phyloP scores from a whole-genome alignment of 2,329 filamentous ascomycete species.

The Dactylellina leptospora region DNA sequence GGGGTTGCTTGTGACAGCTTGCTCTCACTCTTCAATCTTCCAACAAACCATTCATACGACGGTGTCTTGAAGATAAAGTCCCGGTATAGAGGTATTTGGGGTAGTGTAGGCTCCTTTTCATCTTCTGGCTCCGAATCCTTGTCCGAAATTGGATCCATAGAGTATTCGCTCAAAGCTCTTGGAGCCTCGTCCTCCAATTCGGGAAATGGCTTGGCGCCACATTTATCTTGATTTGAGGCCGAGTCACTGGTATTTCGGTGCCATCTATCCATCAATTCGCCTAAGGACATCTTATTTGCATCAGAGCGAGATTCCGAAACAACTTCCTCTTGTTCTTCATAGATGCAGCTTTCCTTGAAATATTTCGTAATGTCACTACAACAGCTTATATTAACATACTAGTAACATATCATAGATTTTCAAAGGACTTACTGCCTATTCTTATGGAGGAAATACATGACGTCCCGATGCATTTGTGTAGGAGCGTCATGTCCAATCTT shows the following conservation, averaged over 20 bases:
- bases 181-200: not conserved
- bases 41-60: conserved; percentile 48
- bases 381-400: not conserved
- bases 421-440: conserved; percentile 6
- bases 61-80: conserved; percentile 35
- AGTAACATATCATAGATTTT: not conserved
- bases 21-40: conserved; percentile 22
- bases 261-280: conserved; percentile 2
- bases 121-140: not conserved
- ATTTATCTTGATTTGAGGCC: not conserved
- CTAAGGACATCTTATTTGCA: not conserved
- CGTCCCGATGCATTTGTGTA: conserved; percentile 20
- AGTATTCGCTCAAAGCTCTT: no score
- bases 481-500: conserved; percentile 22
- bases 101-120: no score
- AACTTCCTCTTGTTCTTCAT: not conserved
- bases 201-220: not conserved
- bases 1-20: not conserved
- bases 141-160: no score
- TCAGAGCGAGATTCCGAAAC: not conserved
- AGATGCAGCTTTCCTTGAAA: not conserved
- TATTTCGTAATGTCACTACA: not conserved
- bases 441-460: conserved; percentile 30
- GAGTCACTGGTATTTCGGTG: not conserved
- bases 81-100: not conserved